phyloP scores from a whole-genome alignment of 2,329 filamentous ascomycete species.

The Penicillium sp. region DNA sequence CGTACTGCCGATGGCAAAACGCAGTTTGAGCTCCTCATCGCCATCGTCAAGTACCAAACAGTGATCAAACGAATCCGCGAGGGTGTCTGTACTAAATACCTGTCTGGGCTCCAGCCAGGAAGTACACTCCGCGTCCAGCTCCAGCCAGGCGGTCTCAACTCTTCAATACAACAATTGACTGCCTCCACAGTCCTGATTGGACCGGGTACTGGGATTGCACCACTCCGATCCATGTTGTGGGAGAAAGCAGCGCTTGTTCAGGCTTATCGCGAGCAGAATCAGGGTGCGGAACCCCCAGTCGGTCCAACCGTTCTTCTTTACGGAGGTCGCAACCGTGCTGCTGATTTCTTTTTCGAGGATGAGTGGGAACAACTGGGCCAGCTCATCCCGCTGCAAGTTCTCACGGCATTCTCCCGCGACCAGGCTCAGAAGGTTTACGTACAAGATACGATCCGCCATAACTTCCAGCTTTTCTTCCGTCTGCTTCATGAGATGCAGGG shows the following conservation, averaged over 20 bases:
- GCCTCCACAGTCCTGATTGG: conserved; percentile 72
- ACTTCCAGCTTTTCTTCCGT: conserved; percentile 50
- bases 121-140: conserved; percentile 60
- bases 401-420: conserved; percentile 69
- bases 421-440: conserved; percentile 65
- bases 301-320: conserved; percentile 68
- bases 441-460: conserved; percentile 59
- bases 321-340: conserved; percentile 69
- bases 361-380: conserved; percentile 63
- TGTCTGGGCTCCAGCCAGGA: conserved; percentile 61
- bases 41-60: conserved; percentile 88
- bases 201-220: conserved; percentile 83
- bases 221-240: conserved; percentile 75
- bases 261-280: conserved; percentile 30
- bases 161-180: conserved; percentile 46
- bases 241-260: conserved; percentile 56
- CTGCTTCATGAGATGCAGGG: conserved; percentile 53
- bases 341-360: conserved; percentile 77
- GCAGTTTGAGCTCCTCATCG: conserved; percentile 70
- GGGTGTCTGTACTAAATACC: conserved; percentile 86
- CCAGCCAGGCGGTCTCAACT: conserved; percentile 53
- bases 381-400: conserved; percentile 51
- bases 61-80: conserved; percentile 79
- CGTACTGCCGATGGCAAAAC: conserved; percentile 39
- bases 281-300: conserved; percentile 26